A percentile compares a stretch with the other conserved stretches of the same genome.
Conservation (phyloP, 306 rosid genomes). For the Macrotyloma uniflorum region DNA sequence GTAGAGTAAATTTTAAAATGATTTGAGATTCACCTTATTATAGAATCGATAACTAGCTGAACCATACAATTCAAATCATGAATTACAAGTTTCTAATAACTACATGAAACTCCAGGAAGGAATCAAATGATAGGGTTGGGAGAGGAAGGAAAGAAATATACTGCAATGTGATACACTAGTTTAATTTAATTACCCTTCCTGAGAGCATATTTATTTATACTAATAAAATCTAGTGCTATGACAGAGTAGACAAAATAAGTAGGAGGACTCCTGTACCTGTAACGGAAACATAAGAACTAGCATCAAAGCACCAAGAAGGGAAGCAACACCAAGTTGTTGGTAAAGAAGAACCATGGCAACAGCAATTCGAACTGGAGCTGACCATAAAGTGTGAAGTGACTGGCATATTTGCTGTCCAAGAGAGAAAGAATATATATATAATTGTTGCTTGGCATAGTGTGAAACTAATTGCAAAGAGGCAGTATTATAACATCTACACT, state of each 20-base stretch:
- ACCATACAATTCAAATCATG: neutral
- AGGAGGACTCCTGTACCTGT: constrained; percentile 55
- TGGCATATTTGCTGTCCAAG: constrained; percentile 77
- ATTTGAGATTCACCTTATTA: neutral
- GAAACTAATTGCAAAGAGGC: constrained; percentile 11
- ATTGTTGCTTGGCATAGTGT: neutral
- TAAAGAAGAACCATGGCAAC: constrained; percentile 79
- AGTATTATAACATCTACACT: constrained; percentile 20
- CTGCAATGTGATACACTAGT: neutral
- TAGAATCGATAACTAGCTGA: neutral
- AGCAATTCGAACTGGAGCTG: constrained; percentile 82
- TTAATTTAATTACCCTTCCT: constrained; percentile 27
- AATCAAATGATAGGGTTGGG: constrained; percentile 16
- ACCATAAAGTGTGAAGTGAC: constrained; percentile 88
- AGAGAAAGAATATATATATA: neutral
- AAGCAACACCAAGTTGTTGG: constrained; percentile 90
- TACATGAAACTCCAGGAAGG: constrained; percentile 1
- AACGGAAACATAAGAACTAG: constrained; percentile 74
- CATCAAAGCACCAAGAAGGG: constrained; percentile 78
- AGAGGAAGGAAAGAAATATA: constrained; percentile 23
- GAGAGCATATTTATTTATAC: constrained; percentile 20
- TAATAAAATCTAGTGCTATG: constrained; percentile 18
- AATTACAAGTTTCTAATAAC: neutral
- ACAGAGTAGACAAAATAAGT: neutral
- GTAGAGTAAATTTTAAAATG: neutral